These are phyloP conservation scores for Monosporascus cannonballus DNA, from an alignment of 2,329 filamentous ascomycete species.

Conservation along the genomic window DNA sequence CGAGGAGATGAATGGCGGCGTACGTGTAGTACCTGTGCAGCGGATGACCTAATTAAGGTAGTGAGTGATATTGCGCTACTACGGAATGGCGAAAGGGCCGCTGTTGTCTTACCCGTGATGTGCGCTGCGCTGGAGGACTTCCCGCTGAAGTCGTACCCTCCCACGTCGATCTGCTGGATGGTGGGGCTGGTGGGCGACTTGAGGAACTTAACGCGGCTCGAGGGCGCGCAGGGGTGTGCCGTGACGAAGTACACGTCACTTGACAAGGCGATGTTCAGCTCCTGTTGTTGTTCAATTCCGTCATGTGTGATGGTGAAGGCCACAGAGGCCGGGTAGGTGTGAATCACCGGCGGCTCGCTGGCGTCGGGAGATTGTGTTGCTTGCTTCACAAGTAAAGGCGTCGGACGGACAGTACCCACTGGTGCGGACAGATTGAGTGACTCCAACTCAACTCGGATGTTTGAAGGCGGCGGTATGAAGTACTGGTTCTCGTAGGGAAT, in stretches of 20 bases:
- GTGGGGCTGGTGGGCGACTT: conserved; percentile 55
- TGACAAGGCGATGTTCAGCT: conserved; percentile 39
- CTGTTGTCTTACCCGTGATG: conserved; percentile 35
- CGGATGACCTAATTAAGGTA: conserved; percentile 44
- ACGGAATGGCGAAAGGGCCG: background rate
- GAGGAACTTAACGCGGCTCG: conserved; percentile 49
- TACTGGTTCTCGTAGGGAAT: conserved; percentile 54
- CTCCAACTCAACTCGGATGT: conserved; percentile 42
- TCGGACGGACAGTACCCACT: conserved; percentile 37
- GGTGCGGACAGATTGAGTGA: conserved; percentile 43
- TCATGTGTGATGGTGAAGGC: conserved; percentile 37
- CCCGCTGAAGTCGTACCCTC: conserved; percentile 36
- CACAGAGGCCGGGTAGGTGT: conserved; percentile 34
- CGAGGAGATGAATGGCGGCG: conserved; percentile 51
- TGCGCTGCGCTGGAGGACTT: conserved; percentile 41
- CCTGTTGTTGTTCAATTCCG: conserved; percentile 30
- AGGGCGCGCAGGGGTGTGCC: conserved; percentile 57
- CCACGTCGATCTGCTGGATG: conserved; percentile 51
- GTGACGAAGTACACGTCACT: conserved; percentile 62
- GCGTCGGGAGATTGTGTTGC: conserved; percentile 31
- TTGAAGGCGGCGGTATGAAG: conserved; percentile 37
- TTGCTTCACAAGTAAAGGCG: conserved; percentile 36
- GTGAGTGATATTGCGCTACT: background rate
- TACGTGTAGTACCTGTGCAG: conserved; percentile 59
- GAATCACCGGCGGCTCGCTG: conserved; percentile 24